Evolutionary conservation across 2,329 filamentous ascomycete species (phyloP).

Genomic region (Phyllosticta paracitricarpa): DNA sequence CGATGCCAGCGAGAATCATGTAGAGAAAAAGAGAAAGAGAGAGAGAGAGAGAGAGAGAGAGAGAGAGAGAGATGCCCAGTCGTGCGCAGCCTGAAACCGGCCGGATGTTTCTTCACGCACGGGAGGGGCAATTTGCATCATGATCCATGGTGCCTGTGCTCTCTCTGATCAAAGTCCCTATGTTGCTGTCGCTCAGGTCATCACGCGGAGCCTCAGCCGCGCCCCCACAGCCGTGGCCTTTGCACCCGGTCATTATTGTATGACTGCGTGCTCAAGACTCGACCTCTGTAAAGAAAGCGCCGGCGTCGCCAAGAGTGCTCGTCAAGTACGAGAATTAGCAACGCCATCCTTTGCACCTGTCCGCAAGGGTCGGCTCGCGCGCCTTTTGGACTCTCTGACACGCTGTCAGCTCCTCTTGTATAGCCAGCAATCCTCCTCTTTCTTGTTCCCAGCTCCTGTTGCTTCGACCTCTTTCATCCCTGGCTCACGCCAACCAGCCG

Average conservation of each 20-base stretch:
- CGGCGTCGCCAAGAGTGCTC: neutral
- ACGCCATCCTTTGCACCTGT: neutral
- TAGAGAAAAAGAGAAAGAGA: too few relatives aligned
- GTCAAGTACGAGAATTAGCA: neutral
- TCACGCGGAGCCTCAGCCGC: neutral
- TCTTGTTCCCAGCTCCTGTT: neutral
- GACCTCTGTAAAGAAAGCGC: neutral
- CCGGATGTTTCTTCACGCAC: neutral
- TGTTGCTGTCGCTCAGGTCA: too few relatives aligned
- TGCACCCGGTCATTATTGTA: neutral
- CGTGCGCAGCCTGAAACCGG: neutral
- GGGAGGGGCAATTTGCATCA: neutral
- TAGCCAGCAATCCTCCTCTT: neutral
- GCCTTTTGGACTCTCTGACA: neutral
- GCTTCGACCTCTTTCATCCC: neutral
- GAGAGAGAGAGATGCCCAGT: neutral
- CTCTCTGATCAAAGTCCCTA: too few relatives aligned
- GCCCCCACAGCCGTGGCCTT: too few relatives aligned
- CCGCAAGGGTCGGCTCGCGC: neutral
- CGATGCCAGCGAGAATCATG: too few relatives aligned
- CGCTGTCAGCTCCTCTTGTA: neutral
- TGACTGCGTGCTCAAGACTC: too few relatives aligned
- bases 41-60: too few relatives aligned
- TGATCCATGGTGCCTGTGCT: too few relatives aligned
- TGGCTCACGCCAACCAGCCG: neutral